phyloP scores from a whole-genome alignment of 257 asterid genomes.

The Penstemon barbatus region DNA sequence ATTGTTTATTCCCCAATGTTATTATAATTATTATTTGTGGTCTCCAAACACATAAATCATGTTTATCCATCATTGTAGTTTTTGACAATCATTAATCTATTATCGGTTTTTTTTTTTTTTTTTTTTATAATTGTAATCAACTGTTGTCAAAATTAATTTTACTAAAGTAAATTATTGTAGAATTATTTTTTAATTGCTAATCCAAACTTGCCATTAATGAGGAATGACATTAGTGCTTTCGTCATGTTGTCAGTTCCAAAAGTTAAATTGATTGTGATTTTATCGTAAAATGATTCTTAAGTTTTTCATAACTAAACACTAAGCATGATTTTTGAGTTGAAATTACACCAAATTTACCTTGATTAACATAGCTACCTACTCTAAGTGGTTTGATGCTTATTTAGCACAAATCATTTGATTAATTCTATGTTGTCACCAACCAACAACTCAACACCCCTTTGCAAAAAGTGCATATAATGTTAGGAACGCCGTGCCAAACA shows the following conservation, averaged over 20 bases:
- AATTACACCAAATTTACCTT: slow-evolving; percentile 15
- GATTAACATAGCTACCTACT: slow-evolving; percentile 38
- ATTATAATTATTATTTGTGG: no score
- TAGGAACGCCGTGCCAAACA: no score
- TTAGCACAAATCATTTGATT: slow-evolving; percentile 1
- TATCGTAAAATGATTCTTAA: neutral
- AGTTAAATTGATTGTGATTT: slow-evolving; percentile 11
- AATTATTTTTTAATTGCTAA: neutral
- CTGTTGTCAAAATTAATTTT: no score
- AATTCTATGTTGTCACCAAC: slow-evolving; percentile 16
- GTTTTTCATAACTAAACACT: slow-evolving; percentile 3
- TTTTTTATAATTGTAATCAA: no score
- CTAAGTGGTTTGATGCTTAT: neutral
- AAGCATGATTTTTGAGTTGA: slow-evolving; percentile 22
- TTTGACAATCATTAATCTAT: no score
- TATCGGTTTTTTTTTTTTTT: no score
- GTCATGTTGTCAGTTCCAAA: neutral
- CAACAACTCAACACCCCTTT: neutral
- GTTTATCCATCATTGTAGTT: no score
- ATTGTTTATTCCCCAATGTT: no score
- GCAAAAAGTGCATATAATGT: no score
- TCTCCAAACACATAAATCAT: no score
- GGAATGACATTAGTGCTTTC: slow-evolving; percentile 6
- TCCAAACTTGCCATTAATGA: neutral
- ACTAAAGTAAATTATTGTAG: neutral